phyloP scores from a whole-genome alignment of 208 protist genomes.

The Acanthamoeba rhysodes region DNA sequence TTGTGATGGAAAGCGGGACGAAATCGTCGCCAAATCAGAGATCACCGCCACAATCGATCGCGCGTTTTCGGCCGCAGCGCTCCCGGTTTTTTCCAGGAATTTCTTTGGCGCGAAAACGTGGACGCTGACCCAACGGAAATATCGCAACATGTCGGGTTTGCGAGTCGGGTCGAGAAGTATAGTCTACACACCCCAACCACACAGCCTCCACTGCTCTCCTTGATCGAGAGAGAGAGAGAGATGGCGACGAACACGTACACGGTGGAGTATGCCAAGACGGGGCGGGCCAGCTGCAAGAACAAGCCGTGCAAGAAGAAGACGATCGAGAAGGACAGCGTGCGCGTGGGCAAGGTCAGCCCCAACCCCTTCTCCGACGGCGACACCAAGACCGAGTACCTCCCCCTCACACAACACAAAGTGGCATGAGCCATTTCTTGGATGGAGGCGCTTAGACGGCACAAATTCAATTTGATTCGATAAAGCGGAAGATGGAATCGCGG shows the following conservation, averaged over 20 bases:
- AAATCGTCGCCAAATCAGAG: too few species aligned
- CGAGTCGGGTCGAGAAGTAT: too few species aligned
- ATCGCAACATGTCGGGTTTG: too few species aligned
- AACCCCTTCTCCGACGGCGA: slow-evolving; percentile 37
- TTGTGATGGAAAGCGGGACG: neutral
- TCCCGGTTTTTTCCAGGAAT: neutral
- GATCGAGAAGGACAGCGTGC: neutral
- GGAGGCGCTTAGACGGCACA: neutral
- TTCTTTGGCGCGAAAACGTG: neutral
- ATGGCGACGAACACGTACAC: slow-evolving; percentile 7
- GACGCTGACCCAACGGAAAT: too few species aligned
- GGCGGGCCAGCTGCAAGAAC: slow-evolving; percentile 18
- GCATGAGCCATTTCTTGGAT: neutral
- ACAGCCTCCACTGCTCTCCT: too few species aligned
- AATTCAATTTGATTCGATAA: neutral
- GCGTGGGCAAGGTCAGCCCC: neutral
- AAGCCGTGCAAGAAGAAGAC: slow-evolving; percentile 27
- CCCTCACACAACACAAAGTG: neutral
- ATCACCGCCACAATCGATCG: too few species aligned
- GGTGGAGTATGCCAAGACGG: slow-evolving; percentile 27
- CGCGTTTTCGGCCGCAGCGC: neutral
- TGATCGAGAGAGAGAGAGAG: too few species aligned
- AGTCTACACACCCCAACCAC: too few species aligned
- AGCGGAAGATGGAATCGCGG: too few species aligned
- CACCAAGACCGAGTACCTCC: neutral